phyloP scores from a whole-genome alignment of 2,329 filamentous ascomycete species.

The Microdochium trichocladiopsis region DNA sequence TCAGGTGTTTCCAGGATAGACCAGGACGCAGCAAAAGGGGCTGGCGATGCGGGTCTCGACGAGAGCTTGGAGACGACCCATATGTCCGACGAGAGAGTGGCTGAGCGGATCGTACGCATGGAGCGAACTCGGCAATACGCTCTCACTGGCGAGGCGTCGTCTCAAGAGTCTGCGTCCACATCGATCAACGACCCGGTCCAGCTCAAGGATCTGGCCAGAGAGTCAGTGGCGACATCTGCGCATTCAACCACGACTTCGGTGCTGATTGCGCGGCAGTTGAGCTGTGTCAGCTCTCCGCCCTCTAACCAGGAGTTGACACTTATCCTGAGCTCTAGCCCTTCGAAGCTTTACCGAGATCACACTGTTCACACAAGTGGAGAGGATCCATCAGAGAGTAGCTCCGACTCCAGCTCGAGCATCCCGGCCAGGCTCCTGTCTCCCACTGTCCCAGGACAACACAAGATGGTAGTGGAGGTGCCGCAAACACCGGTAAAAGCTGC shows the following conservation, averaged over 20 bases:
- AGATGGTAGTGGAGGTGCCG: not conserved
- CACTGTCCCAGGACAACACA: too few species aligned
- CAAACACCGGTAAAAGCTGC: not conserved
- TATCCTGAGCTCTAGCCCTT: conserved; percentile 13
- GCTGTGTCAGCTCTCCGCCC: conserved; percentile 6
- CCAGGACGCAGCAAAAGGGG: too few species aligned
- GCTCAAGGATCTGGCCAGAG: not conserved
- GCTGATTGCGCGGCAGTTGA: conserved; percentile 11
- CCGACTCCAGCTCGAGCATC: conserved; percentile 6
- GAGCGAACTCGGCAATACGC: conserved; percentile 9
- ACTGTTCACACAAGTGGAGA: not conserved
- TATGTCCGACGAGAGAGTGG: not conserved
- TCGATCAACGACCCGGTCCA: not conserved
- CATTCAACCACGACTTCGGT: conserved; percentile 12
- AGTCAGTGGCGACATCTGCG: conserved; percentile 5
- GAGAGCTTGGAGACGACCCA: not conserved
- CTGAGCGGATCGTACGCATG: conserved; percentile 3
- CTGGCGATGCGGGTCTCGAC: too few species aligned
- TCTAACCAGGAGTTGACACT: conserved; percentile 14
- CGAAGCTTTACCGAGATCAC: conserved; percentile 2
- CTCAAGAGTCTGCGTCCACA: not conserved
- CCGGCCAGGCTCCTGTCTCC: not conserved
- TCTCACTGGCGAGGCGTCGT: conserved; percentile 1
- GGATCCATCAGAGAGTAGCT: conserved; percentile 1
- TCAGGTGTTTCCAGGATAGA: too few species aligned